These are phyloP conservation scores for Berkeleyomyces rouxiae DNA, from an alignment of 2,329 filamentous ascomycete genomes.

Conservation along the genomic window DNA sequence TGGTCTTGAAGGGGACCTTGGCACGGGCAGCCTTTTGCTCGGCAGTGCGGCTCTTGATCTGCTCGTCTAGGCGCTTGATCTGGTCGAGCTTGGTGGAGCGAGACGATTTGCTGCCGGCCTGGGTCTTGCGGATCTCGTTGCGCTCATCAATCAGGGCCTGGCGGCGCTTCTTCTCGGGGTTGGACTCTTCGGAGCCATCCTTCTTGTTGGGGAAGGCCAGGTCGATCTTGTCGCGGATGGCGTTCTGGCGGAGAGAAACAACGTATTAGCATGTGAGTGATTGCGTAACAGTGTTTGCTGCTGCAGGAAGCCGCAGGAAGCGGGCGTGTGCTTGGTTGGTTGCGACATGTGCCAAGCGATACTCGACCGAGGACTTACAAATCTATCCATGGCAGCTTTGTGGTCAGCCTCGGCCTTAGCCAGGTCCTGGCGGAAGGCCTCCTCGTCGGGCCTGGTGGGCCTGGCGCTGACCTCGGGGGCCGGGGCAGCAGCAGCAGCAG, in stretches of 20 bases:
- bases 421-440: slow-evolving; percentile 61
- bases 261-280: slow-evolving; percentile 10
- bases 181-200: slow-evolving; percentile 52
- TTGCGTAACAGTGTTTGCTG: background rate
- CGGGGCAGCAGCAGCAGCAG: slow-evolving; percentile 30
- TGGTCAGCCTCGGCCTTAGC: slow-evolving; percentile 77
- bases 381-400: slow-evolving; percentile 50
- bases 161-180: slow-evolving; percentile 64
- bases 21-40: slow-evolving; percentile 77
- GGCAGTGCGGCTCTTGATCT: slow-evolving; percentile 65
- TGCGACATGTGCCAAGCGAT: too few species aligned
- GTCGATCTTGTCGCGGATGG: slow-evolving; percentile 77
- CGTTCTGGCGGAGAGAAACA: slow-evolving; percentile 41
- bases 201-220: slow-evolving; percentile 55
- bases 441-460: slow-evolving; percentile 78
- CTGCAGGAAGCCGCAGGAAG: slow-evolving; percentile 9
- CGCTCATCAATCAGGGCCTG: slow-evolving; percentile 72
- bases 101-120: slow-evolving; percentile 71
- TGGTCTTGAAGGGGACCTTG: slow-evolving; percentile 70
- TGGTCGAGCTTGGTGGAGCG: slow-evolving; percentile 68
- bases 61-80: slow-evolving; percentile 81
- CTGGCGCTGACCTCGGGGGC: slow-evolving; percentile 23
- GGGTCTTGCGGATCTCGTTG: slow-evolving; percentile 70
- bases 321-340: background rate
- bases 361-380: slow-evolving; percentile 22